Conservation (phyloP, 371 early-diverging fungal species). For the Cokeromyces recurvatus region DNA sequence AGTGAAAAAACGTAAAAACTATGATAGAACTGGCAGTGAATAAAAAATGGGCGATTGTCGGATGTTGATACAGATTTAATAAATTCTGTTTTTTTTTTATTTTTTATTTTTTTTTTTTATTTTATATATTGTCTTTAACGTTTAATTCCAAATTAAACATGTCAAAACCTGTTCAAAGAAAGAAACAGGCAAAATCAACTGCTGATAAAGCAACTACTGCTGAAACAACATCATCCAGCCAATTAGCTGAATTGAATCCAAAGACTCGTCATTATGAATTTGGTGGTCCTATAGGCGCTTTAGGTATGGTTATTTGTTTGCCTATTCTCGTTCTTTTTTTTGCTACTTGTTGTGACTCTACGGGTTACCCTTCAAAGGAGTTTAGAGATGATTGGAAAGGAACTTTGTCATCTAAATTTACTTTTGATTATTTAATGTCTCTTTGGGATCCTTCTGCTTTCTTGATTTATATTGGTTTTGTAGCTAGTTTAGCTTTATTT, state of each 20-base stretch:
- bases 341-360: constrained; percentile 31
- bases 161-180: constrained; percentile 10
- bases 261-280: constrained; percentile 67
- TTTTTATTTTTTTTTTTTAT: background rate
- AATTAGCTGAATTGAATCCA: constrained; percentile 38
- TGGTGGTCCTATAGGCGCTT: constrained; percentile 79
- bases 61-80: constrained; percentile 3
- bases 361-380: constrained; percentile 37
- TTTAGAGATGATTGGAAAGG: constrained; percentile 21
- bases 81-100: background rate
- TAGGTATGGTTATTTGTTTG: constrained; percentile 55
- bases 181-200: background rate
- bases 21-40: constrained; percentile 24
- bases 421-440: constrained; percentile 16
- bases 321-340: constrained; percentile 56
- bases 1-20: constrained; percentile 28
- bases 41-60: constrained; percentile 3
- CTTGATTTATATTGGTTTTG: constrained; percentile 62
- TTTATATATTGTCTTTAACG: background rate
- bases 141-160: background rate
- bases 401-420: constrained; percentile 12
- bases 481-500: constrained; percentile 61
- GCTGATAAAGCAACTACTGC: background rate
- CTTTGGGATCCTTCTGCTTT: constrained; percentile 50
- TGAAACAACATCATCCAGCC: background rate